Evolutionary conservation across 164 flowering plant genomes (phyloP).

Genomic region (Vitis cinerea): DNA sequence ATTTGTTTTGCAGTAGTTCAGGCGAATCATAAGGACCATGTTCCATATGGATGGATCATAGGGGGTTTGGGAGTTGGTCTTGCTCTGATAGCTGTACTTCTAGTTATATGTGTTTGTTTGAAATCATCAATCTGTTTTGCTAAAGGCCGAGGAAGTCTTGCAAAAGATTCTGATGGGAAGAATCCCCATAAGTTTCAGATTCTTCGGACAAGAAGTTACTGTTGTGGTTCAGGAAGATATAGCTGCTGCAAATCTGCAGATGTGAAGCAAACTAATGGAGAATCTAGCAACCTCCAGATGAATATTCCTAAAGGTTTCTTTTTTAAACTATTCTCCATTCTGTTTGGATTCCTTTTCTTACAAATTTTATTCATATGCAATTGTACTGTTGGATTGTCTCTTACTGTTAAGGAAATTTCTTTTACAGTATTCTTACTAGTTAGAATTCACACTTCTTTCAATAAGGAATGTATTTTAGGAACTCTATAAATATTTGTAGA

Average conservation of each 20-base stretch:
- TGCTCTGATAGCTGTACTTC: conserved; percentile 41
- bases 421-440: too few relatives aligned
- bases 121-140: conserved; percentile 51
- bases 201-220: conserved; percentile 74
- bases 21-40: conserved; percentile 46
- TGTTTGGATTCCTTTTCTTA: background rate
- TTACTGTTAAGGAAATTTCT: too few relatives aligned
- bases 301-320: conserved; percentile 69
- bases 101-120: conserved; percentile 41
- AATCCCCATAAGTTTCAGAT: conserved; percentile 70
- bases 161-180: conserved; percentile 52
- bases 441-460: too few relatives aligned
- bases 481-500: too few relatives aligned
- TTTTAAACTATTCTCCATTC: background rate
- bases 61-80: conserved; percentile 64
- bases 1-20: conserved; percentile 46
- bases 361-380: background rate
- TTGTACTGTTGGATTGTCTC: background rate
- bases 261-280: conserved; percentile 50
- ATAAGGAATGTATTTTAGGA: too few relatives aligned
- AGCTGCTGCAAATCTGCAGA: conserved; percentile 52
- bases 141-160: conserved; percentile 27
- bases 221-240: conserved; percentile 77
- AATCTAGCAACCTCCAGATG: conserved; percentile 44
- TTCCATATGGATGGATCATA: conserved; percentile 77